Evolutionary conservation across 176 grass and related monocot genomes (phyloP).

Genomic region (Paspalum notatum): DNA sequence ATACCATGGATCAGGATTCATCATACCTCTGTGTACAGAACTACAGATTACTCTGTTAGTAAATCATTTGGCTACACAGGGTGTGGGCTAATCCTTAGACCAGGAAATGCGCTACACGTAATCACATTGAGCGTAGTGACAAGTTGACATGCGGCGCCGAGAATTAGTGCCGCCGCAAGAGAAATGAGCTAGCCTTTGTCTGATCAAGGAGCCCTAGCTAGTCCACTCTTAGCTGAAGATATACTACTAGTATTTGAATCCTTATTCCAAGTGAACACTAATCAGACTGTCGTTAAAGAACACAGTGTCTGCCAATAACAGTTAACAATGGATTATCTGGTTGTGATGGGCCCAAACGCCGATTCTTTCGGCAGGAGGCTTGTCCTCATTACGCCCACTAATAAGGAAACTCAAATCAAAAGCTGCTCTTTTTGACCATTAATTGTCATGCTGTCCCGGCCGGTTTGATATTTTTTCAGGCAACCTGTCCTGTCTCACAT

Average conservation of each 20-base stretch:
- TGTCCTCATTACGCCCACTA: constrained; percentile 56
- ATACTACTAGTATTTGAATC: neutral
- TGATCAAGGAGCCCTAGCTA: constrained; percentile 25
- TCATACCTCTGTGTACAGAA: constrained; percentile 13
- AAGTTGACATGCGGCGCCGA: constrained; percentile 44
- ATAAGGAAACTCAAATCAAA: constrained; percentile 41
- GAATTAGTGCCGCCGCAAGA: constrained; percentile 39
- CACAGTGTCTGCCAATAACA: constrained; percentile 13
- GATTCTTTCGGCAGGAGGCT: constrained; percentile 41
- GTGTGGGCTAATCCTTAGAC: neutral
- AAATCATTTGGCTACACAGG: constrained; percentile 23
- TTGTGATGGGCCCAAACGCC: constrained; percentile 37
- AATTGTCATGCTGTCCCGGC: constrained; percentile 15
- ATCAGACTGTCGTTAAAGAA: constrained; percentile 31
- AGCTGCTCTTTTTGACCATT: constrained; percentile 41
- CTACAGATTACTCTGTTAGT: neutral
- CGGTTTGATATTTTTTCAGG: constrained; percentile 50
- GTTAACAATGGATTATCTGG: constrained; percentile 14
- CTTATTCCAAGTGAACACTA: constrained; percentile 14
- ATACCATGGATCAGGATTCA: constrained; percentile 38
- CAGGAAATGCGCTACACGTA: constrained; percentile 49
- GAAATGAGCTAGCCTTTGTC: neutral
- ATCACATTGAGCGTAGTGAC: constrained; percentile 14
- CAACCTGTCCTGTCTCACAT: constrained; percentile 9
- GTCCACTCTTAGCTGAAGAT: constrained; percentile 22